Evolutionary conservation across 1,284 basidiomycete genomes (phyloP).

Genomic region (Ustilago esculenta): DNA sequence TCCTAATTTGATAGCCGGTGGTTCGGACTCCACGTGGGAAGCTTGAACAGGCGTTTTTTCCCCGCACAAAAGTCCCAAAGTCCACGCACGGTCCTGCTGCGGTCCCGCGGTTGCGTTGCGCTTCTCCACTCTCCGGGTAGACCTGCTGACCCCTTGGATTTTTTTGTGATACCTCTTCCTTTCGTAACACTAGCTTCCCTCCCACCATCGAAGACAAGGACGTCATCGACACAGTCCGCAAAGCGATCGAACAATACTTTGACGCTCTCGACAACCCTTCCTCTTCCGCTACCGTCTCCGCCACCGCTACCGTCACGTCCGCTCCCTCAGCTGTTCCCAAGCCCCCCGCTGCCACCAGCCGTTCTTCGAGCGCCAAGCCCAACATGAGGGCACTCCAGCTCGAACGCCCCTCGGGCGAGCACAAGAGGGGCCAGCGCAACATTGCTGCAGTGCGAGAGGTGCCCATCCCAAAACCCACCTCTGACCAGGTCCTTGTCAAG

Average conservation of each 20-base stretch:
- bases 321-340: not conserved
- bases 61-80: too few species aligned
- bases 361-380: constrained; percentile 12
- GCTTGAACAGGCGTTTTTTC: too few species aligned
- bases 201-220: constrained; percentile 54
- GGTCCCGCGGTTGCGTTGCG: too few species aligned
- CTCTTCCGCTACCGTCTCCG: not conserved
- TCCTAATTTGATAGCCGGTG: too few species aligned
- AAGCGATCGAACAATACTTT: constrained; percentile 48
- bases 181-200: constrained; percentile 42
- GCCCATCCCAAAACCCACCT: constrained; percentile 31
- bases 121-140: too few species aligned
- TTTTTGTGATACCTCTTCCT: too few species aligned
- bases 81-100: not conserved
- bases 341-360: not conserved
- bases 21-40: too few species aligned
- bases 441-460: constrained; percentile 43
- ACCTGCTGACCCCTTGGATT: too few species aligned
- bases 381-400: constrained; percentile 58
- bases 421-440: constrained; percentile 51
- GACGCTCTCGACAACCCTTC: constrained; percentile 24
- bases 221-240: constrained; percentile 42
- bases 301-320: not conserved
- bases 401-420: constrained; percentile 35
- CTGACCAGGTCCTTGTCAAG: constrained; percentile 54